phyloP scores from a whole-genome alignment of 768 basidiomycete genomes.

The Mycena amicta region DNA sequence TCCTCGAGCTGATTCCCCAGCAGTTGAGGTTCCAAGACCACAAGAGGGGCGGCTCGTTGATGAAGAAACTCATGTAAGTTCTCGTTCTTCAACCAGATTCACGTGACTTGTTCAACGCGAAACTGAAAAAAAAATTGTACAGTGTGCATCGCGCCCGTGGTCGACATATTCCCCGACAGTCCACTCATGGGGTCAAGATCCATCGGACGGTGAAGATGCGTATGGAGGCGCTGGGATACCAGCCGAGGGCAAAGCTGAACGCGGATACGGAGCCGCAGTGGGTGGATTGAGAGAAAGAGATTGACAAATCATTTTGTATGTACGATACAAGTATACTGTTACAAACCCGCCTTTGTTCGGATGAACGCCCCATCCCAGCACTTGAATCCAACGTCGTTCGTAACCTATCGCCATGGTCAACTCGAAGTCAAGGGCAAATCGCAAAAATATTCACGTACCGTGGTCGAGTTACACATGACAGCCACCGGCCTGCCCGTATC shows the following conservation, averaged over 20 bases:
- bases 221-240: conserved; percentile 32
- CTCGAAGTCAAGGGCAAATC: not conserved
- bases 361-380: conserved; percentile 52
- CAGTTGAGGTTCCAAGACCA: conserved; percentile 43
- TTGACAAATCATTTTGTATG: not conserved
- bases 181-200: conserved; percentile 19
- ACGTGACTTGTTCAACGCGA: not conserved
- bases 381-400: conserved; percentile 51
- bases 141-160: conserved; percentile 47
- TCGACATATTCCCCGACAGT: conserved; percentile 10
- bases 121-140: too few relatives aligned
- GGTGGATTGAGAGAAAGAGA: conserved; percentile 26
- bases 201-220: conserved; percentile 28
- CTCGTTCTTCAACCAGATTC: not conserved
- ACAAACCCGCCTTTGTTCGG: conserved; percentile 35
- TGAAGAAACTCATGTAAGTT: conserved; percentile 39
- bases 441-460: conserved; percentile 34
- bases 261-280: conserved; percentile 18
- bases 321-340: not conserved
- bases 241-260: conserved; percentile 30
- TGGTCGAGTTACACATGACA: conserved; percentile 58
- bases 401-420: conserved; percentile 38
- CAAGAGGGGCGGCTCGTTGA: conserved; percentile 38
- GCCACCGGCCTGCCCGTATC: conserved; percentile 43
- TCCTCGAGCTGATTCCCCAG: conserved; percentile 55